A percentile compares a stretch with the other conserved stretches of the same genome.
phyloP scores from a whole-genome alignment of 805 yeast genomes.

The Starmerella stigmatis region DNA sequence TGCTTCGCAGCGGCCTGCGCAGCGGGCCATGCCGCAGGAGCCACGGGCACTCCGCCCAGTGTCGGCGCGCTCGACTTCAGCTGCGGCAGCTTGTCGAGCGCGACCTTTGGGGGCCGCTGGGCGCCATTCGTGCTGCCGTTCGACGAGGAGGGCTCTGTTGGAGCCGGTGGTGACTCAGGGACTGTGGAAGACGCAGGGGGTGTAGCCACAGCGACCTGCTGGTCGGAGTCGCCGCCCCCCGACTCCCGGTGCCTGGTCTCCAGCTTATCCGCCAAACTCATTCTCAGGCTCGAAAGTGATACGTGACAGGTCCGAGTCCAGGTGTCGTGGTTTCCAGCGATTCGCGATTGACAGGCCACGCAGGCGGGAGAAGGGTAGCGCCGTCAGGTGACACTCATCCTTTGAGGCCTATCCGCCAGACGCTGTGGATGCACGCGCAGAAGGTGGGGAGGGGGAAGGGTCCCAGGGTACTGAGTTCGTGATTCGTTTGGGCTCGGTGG shows the following conservation, averaged over 20 bases:
- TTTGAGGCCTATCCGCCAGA: background rate
- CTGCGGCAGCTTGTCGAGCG: background rate
- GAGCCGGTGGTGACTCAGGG: background rate
- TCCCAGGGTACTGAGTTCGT: background rate
- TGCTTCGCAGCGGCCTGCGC: background rate
- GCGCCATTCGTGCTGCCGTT: background rate
- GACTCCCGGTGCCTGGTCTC: slow-evolving; percentile 11
- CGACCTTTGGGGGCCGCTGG: slow-evolving; percentile 2
- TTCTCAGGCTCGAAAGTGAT: too few relatives aligned
- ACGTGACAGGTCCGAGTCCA: slow-evolving; percentile 4
- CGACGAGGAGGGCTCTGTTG: background rate
- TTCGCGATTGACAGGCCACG: slow-evolving; percentile 4
- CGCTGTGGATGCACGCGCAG: too few relatives aligned
- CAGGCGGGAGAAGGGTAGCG: slow-evolving; percentile 2
- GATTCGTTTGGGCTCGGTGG: too few relatives aligned
- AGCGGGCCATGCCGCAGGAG: background rate
- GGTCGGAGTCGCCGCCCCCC: background rate
- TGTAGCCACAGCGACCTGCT: background rate
- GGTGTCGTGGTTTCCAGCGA: slow-evolving; percentile 1
- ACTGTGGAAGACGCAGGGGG: background rate
- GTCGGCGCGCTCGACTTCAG: background rate
- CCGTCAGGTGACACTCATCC: background rate
- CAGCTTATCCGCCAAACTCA: slow-evolving; percentile 16
- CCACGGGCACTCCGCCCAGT: background rate
- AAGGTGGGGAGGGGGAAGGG: background rate